Evolutionary conservation across 2,329 filamentous ascomycete species (phyloP).

Genomic region (Nemania sp.): DNA sequence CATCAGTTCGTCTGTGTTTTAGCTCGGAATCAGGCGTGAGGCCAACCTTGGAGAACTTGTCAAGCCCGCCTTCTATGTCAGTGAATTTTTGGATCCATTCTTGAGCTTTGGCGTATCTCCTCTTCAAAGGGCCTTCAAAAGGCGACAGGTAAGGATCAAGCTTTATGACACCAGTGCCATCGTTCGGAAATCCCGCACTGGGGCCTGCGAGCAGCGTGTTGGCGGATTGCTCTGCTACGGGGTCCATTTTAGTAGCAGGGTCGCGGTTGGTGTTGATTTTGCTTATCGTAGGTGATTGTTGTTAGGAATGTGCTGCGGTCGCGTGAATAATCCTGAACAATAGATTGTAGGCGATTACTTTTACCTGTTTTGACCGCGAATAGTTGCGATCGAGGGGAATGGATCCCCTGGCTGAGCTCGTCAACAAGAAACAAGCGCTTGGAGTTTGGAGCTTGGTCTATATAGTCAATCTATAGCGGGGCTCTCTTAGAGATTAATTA

Average conservation of each 20-base stretch:
- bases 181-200: slow-evolving; percentile 56
- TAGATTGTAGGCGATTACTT: not conserved
- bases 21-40: not conserved
- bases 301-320: slow-evolving; percentile 1
- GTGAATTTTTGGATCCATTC: slow-evolving; percentile 86
- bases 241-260: slow-evolving; percentile 41
- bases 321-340: slow-evolving; percentile 7
- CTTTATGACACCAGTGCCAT: slow-evolving; percentile 81
- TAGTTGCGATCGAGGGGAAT: slow-evolving; percentile 10
- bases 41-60: slow-evolving; percentile 83
- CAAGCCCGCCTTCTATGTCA: slow-evolving; percentile 81
- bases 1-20: slow-evolving; percentile 8
- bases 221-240: slow-evolving; percentile 46
- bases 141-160: slow-evolving; percentile 90
- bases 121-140: slow-evolving; percentile 75
- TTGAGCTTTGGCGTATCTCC: slow-evolving; percentile 77
- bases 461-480: slow-evolving; percentile 14
- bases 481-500: slow-evolving; percentile 12
- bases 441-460: slow-evolving; percentile 17
- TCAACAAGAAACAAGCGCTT: slow-evolving; percentile 1
- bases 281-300: not conserved
- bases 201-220: slow-evolving; percentile 45
- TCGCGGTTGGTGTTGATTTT: not conserved
- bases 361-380: slow-evolving; percentile 1
- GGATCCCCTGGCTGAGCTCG: slow-evolving; percentile 10